Percentiles rank a stretch among this genome's conserved stretches.
phyloP scores from a whole-genome alignment of 768 basidiomycete species.

The Trametes elegans region DNA sequence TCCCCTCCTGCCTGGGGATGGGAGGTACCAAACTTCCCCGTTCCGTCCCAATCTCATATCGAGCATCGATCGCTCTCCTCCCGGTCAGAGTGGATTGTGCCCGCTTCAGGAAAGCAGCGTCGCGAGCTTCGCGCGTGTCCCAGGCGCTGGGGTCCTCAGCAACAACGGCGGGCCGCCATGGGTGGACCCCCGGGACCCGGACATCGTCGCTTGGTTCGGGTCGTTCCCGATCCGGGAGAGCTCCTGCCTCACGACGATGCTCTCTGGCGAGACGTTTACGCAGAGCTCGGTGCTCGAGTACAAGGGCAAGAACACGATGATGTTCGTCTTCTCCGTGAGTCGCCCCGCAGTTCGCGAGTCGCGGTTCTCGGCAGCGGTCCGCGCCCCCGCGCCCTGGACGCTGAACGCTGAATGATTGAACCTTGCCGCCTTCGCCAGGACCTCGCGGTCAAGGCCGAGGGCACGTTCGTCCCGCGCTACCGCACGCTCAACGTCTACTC shows the following conservation, averaged over 20 bases:
- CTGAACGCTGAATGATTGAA: neutral
- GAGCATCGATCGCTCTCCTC: no score
- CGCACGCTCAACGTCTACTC: constrained; percentile 56
- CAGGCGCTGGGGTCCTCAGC: no score
- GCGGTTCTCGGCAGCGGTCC: no score
- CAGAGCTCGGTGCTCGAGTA: constrained; percentile 26
- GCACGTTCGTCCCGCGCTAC: constrained; percentile 65
- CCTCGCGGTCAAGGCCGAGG: constrained; percentile 64
- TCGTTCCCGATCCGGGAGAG: constrained; percentile 43
- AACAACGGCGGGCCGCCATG: no score
- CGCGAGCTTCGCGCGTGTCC: no score
- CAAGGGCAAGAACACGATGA: constrained; percentile 48
- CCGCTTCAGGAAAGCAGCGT: no score
- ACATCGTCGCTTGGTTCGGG: constrained; percentile 42
- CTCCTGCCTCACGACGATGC: constrained; percentile 46
- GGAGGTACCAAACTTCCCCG: no score
- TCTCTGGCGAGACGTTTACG: constrained; percentile 58
- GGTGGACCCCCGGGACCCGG: no score
- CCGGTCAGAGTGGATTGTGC: no score
- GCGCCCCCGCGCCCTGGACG: no score
- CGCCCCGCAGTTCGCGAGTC: neutral
- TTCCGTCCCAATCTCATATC: no score
- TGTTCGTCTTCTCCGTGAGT: constrained; percentile 63
- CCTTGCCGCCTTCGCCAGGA: constrained; percentile 40
- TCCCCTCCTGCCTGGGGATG: no score